Evolutionary conservation across 306 rosid species (phyloP), one percentile per base, ranked within the genome.

Genomic region (Citrullus colocynthis): DNA sequence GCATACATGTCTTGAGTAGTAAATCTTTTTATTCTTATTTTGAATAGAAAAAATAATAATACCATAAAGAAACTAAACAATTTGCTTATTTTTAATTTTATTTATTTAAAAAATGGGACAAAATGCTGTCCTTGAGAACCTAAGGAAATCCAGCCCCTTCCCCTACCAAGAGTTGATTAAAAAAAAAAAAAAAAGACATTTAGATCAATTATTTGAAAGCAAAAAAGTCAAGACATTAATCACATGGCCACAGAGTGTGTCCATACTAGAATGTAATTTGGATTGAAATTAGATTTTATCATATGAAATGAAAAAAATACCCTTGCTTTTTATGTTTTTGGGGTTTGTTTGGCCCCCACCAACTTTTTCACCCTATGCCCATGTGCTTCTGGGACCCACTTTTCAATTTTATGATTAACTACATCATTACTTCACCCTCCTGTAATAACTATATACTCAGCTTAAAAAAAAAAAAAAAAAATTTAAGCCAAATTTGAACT

Each of bases 331-430:
- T 20, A 42, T 42, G 6, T 0, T 18, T 67, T 39, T 44, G 49
- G 54, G 52, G 52, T 41, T 66, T 62, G 52, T 41, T 66, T 62
- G 75, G 75, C 10, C 34, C 75, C 76, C 58, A 71, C 58, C 60
- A 72, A 24, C 76, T 30, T 51, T 72, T 51, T 72, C 12, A 8
- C 60, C 77, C 41, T 11, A 7, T 49, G 77, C 66, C 85, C 89
- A 83, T 72, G 88, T 86, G 89, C 82, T 69, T 75, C 85, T 84
- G 83, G 85, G 87, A 64, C 86, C 90, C 73, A 30, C 37, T 11
- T 32, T 74, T 58, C 82, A 80, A 77, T 87, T 80, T 74, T 65
- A 81, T 80, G 84, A 85, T 85, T 79, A 64, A 10, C 44, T 51
- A 71, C 81, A 20, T 63, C 64, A 80, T 82, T 85, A 83, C 3